A percentile compares a stretch with the other conserved stretches of the same genome.
Evolutionary conservation across 768 basidiomycete species (phyloP).

Genomic region (Agaricus subrufescens): DNA sequence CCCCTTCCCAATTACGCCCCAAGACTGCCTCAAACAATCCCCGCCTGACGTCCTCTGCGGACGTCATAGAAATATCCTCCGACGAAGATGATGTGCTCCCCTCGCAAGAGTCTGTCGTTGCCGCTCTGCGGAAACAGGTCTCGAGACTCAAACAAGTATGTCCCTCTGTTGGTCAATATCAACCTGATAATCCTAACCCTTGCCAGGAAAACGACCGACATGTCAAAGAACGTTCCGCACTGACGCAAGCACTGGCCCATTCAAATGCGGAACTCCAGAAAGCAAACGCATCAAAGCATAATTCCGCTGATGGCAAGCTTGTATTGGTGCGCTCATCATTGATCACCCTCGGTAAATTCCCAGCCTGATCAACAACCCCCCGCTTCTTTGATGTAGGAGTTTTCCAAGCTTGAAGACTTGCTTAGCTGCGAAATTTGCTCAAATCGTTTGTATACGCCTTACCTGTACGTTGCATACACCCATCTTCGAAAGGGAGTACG

Average conservation of each 20-base stretch:
- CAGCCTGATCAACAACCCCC: background rate
- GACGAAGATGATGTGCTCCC: slow-evolving; percentile 37
- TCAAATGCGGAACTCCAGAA: slow-evolving; percentile 4
- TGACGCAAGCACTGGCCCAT: background rate
- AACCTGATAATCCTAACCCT: background rate
- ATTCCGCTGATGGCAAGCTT: slow-evolving; percentile 25
- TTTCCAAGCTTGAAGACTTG: slow-evolving; percentile 45
- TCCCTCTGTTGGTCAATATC: background rate
- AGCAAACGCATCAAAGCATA: slow-evolving; percentile 5
- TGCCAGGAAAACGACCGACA: slow-evolving; percentile 27
- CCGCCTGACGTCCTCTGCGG: slow-evolving; percentile 15
- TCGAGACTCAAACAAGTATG: slow-evolving; percentile 40
- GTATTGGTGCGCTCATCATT: slow-evolving; percentile 19
- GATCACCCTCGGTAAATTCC: too few relatives aligned
- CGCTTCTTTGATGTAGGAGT: slow-evolving; percentile 25
- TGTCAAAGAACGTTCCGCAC: slow-evolving; percentile 18
- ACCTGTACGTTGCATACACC: slow-evolving; percentile 39
- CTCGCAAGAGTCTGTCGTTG: slow-evolving; percentile 16
- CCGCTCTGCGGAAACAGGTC: slow-evolving; percentile 35
- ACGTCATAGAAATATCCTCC: slow-evolving; percentile 56
- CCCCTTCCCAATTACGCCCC: slow-evolving; percentile 11
- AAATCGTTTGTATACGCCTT: slow-evolving; percentile 60
- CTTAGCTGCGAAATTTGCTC: slow-evolving; percentile 65
- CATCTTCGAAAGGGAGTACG: background rate
- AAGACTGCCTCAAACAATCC: slow-evolving; percentile 5